Conservation (phyloP, 108 stramenopile genomes). For the Nitzschia sp. region DNA sequence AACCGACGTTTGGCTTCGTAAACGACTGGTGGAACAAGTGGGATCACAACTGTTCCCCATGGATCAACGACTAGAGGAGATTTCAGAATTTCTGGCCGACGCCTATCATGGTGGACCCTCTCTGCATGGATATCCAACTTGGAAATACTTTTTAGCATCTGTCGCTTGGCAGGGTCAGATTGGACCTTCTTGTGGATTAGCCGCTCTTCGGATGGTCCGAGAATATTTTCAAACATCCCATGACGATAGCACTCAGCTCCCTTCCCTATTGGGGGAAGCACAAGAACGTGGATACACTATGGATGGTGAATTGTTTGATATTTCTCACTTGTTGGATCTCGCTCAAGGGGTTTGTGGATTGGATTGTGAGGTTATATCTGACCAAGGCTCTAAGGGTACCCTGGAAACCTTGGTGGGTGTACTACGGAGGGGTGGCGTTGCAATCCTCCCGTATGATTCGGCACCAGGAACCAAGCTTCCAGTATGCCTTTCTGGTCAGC, state of each 20-base stretch:
- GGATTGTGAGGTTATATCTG: conserved; percentile 14
- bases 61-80: conserved; percentile 17
- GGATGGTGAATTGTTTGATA: conserved; percentile 48
- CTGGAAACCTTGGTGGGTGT: conserved; percentile 1
- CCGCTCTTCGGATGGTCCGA: conserved; percentile 39
- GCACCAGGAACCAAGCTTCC: conserved; percentile 30
- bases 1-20: conserved; percentile 41
- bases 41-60: conserved; percentile 18
- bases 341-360: conserved; percentile 23
- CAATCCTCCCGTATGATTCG: conserved; percentile 46
- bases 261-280: conserved; percentile 34
- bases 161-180: conserved; percentile 43
- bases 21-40: conserved; percentile 38
- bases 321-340: conserved; percentile 25
- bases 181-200: conserved; percentile 47
- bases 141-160: conserved; percentile 6
- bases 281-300: conserved; percentile 30
- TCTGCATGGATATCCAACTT: background rate
- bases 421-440: conserved; percentile 15
- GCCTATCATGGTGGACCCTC: background rate
- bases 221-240: conserved; percentile 17
- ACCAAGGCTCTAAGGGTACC: background rate
- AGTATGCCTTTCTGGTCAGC: conserved; percentile 12
- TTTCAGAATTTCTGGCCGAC: conserved; percentile 2
- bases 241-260: background rate